Evolutionary conservation across 2,329 filamentous ascomycete species (phyloP).

Genomic region (Trichoderma brevicompactum): DNA sequence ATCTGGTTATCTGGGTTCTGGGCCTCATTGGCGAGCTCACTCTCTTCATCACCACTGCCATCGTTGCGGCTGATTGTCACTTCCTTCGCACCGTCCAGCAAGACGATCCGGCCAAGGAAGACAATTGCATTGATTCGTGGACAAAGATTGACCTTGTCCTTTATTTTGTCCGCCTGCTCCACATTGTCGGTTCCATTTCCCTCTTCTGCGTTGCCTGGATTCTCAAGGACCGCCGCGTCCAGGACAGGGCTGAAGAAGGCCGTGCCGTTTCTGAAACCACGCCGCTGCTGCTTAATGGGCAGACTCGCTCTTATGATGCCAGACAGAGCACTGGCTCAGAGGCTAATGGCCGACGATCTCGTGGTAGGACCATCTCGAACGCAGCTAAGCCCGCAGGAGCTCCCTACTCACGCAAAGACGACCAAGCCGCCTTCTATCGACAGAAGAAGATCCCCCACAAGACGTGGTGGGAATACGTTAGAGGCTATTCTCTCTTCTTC

Average conservation of each 20-base stretch:
- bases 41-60: conserved; percentile 70
- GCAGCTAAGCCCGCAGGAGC: conserved; percentile 44
- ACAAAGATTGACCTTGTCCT: conserved; percentile 64
- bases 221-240: conserved; percentile 47
- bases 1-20: conserved; percentile 78
- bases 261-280: conserved; percentile 59
- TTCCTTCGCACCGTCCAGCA: conserved; percentile 52
- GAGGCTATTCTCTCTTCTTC: conserved; percentile 91
- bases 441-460: conserved; percentile 83
- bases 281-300: conserved; percentile 63
- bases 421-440: conserved; percentile 82
- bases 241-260: conserved; percentile 46
- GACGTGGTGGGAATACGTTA: conserved; percentile 95
- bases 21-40: conserved; percentile 73
- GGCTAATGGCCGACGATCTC: conserved; percentile 40
- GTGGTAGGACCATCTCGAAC: conserved; percentile 45
- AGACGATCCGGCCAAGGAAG: conserved; percentile 36
- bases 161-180: conserved; percentile 68
- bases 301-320: conserved; percentile 44
- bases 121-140: conserved; percentile 46
- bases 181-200: conserved; percentile 65
- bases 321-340: conserved; percentile 37
- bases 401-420: conserved; percentile 52
- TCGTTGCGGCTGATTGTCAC: conserved; percentile 70
- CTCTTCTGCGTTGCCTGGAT: conserved; percentile 49